Percentiles rank a stretch among this genome's conserved stretches.
phyloP scores from a whole-genome alignment of 345 rosid genomes.

The Bruguiera sexangula region DNA sequence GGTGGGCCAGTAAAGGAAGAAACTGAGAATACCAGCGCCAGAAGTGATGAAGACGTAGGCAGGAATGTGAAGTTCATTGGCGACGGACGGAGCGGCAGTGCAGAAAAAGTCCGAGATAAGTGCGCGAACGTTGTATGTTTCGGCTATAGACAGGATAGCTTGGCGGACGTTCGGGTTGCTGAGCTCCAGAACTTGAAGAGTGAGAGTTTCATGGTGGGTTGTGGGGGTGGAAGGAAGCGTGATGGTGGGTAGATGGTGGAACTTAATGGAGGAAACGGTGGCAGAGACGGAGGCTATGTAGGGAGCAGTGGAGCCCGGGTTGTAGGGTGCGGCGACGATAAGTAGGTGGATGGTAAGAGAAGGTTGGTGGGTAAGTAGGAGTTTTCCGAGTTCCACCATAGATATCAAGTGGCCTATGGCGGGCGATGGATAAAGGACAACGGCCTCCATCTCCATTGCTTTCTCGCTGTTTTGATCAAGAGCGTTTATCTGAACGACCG shows the following conservation, averaged over 20 bases:
- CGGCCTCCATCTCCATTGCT: constrained; percentile 18
- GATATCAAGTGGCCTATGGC: constrained; percentile 65
- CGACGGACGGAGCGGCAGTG: constrained; percentile 7
- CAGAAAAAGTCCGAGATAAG: constrained; percentile 30
- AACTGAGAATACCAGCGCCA: constrained; percentile 9
- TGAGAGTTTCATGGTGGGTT: constrained; percentile 12
- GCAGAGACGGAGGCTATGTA: constrained; percentile 20
- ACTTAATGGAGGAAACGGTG: constrained; percentile 16
- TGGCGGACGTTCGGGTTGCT: constrained; percentile 24
- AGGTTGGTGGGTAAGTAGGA: constrained; percentile 41
- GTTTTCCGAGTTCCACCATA: constrained; percentile 68
- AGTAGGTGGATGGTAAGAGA: constrained; percentile 53
- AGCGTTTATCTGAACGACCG: too few relatives aligned
- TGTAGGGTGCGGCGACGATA: constrained; percentile 40
- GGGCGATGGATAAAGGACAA: constrained; percentile 66
- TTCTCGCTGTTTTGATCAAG: too few relatives aligned
- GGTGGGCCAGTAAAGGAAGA: constrained; percentile 14
- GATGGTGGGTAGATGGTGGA: constrained; percentile 32
- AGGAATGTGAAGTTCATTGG: constrained; percentile 23
- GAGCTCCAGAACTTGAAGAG: constrained; percentile 12
- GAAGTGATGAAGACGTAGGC: constrained; percentile 19
- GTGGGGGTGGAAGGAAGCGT: not conserved
- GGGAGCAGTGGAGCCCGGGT: constrained; percentile 35
- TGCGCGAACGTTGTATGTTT: constrained; percentile 10
- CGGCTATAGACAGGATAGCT: constrained; percentile 14